A percentile compares a stretch with the other conserved stretches of the same genome.
phyloP scores from a whole-genome alignment of 2,329 filamentous ascomycete genomes.

The Talaromyces rugulosus region DNA sequence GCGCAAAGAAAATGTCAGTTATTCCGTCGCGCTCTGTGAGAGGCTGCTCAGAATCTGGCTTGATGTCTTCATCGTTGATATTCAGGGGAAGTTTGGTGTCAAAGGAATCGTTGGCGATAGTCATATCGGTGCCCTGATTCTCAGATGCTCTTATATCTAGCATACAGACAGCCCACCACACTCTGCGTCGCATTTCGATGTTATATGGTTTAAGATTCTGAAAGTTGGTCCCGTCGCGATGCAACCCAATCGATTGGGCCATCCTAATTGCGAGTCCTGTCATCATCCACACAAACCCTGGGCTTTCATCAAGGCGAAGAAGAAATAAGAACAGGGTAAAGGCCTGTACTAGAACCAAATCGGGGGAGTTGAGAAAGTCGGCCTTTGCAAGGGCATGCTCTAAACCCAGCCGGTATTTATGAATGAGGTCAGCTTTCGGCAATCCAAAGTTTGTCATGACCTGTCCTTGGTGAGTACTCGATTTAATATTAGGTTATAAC shows the following conservation, averaged over 20 bases:
- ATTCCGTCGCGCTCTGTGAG: slow-evolving; percentile 48
- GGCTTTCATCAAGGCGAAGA: slow-evolving; percentile 47
- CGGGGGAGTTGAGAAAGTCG: slow-evolving; percentile 51
- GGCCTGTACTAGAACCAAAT: slow-evolving; percentile 53
- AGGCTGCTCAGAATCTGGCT: slow-evolving; percentile 43
- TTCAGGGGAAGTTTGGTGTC: slow-evolving; percentile 54
- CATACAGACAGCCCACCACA: slow-evolving; percentile 41
- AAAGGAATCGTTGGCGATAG: slow-evolving; percentile 54
- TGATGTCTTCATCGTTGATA: slow-evolving; percentile 47
- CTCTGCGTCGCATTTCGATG: slow-evolving; percentile 33
- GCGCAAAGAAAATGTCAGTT: slow-evolving; percentile 50
- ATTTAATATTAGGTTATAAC: background rate
- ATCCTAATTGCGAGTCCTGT: slow-evolving; percentile 48
- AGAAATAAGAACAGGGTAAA: slow-evolving; percentile 54
- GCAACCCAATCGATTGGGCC: slow-evolving; percentile 52
- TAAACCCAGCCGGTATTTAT: background rate
- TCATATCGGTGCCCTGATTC: slow-evolving; percentile 60
- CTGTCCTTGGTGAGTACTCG: background rate
- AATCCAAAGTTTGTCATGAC: background rate
- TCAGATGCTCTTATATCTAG: slow-evolving; percentile 59
- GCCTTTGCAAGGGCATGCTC: background rate
- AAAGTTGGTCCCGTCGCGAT: slow-evolving; percentile 50
- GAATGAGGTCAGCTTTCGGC: background rate
- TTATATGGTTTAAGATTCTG: slow-evolving; percentile 50
- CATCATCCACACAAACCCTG: slow-evolving; percentile 51